phyloP scores from a whole-genome alignment of 208 protist species.

The Phytomonas sp. region DNA sequence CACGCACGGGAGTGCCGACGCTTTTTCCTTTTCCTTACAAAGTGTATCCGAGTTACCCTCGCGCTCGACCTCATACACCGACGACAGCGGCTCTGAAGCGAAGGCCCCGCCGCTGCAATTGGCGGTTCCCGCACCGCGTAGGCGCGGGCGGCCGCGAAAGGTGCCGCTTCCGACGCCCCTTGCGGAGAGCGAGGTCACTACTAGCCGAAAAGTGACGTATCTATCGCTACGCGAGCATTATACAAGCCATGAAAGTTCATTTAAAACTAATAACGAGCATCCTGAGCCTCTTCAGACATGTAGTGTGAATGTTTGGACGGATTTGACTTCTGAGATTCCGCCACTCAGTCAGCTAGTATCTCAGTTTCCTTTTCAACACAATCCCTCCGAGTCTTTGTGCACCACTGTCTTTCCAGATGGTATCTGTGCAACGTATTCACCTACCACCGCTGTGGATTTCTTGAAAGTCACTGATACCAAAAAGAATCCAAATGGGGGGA shows the following conservation, averaged over 20 bases:
- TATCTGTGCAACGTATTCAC: slow-evolving; percentile 67
- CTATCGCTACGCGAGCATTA: neutral
- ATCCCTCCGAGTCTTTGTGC: slow-evolving; percentile 23
- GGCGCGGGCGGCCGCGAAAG: neutral
- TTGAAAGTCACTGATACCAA: neutral
- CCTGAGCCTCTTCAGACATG: slow-evolving; percentile 27
- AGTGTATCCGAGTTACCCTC: neutral
- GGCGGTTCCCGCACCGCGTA: neutral
- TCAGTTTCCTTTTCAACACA: slow-evolving; percentile 35
- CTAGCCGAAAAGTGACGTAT: neutral
- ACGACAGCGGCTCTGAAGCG: neutral
- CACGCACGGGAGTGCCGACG: neutral
- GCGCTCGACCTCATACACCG: neutral
- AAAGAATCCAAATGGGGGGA: slow-evolving; percentile 1
- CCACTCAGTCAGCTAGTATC: slow-evolving; percentile 24
- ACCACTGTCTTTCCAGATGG: slow-evolving; percentile 69
- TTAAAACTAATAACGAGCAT: neutral
- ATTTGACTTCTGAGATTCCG: slow-evolving; percentile 24
- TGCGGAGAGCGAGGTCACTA: neutral
- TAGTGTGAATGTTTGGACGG: slow-evolving; percentile 69
- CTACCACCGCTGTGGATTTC: slow-evolving; percentile 28
- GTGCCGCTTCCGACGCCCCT: slow-evolving; percentile 6
- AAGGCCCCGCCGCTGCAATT: neutral
- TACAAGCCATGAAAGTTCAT: neutral
- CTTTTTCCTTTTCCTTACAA: neutral